Base-by-base conservation (phyloP, 176 grass and related monocot species). In the Oryza officinalis region DNA sequence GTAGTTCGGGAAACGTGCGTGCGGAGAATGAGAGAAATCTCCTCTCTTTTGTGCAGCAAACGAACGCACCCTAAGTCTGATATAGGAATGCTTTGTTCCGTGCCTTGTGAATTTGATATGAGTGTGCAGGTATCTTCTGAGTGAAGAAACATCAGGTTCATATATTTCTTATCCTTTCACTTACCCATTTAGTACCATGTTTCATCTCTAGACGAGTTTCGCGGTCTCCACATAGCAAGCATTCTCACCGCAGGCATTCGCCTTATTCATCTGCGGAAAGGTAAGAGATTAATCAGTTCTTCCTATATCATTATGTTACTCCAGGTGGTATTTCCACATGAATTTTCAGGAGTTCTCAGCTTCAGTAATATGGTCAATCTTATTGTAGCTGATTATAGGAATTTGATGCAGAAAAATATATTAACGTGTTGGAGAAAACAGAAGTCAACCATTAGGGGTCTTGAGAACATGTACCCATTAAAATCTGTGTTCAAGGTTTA, bases 141-240 rank as follows among this genome's bases (percentile, higher is more conserved):
- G 46, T 63, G 93, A 92, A 90, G 88, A 88, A 87, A 77, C 77
- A 80, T 60, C 89, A 89, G 90, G 85, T 90, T 88, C 87, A 88
- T 75, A 76, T 82, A 70, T 79, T 64, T 63, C 64, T 90, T 89
- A 77, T 85, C 77, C 70, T 91, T 89, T 14, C 72, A 94, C 93
- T 94, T 92, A 92, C 93, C 83, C 79, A 76, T 83, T 83, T 85
- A 92, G 90, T 69, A 89, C 87, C 88, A 94, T 92, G 74, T 94
- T 90, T 92, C 77, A 94, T 92, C 90, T 94, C 93, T 92, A 94
- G 93, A 94, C 93, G 90, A 88, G 76, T 92, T 92, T 94, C 85
- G 90, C 89, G 87, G 90, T 92, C 93, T 92, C 93, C 93, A 92
- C 81, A 84, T 92, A 94, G 93, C 89, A 94, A 94, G 90, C 93